Base-by-base conservation (phyloP, 768 basidiomycete genomes). In the Leccinum broughii region DNA sequence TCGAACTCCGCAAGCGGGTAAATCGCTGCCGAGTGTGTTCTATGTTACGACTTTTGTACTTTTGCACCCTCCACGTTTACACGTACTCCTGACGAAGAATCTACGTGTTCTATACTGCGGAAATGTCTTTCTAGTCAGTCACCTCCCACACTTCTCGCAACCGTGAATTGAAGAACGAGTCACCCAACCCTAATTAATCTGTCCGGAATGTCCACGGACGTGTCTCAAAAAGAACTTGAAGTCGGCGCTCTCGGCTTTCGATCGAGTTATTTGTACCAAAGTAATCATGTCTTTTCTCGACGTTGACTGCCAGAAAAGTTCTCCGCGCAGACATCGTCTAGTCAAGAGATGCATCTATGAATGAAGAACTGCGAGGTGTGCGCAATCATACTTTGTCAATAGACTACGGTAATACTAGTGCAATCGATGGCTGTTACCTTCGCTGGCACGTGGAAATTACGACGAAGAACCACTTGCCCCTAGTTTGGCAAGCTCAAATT, bases 1-100 rank as follows among this genome's bases (percentile, higher is more conserved):
- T 73, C 58, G 63, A 75, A 76, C 73, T 74, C 73, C 73, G 73
- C 66, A 55, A 60, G 66, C 70, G 73, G 41, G 68, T 64, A 58
- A 52, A 14, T 24, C 44, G 39, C 32, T 34, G 55, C 52, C 44
- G 32, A n/a, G 28, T 20, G 14, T 30, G 30, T 20, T 35, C 22
- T 24, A 20, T 32, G 26, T 9, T 2, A 30, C 32, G n/a, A 49
- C 22, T 35, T 59, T 66, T 46, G 49, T 53, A 46, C 22, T 22
- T 14, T 37, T 55, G 41, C n/a, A 17, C 15, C 26, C 9, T 51
- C 30, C 37, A 15, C 34, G 34, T 35, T 35, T 22, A 54, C 61
- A 69, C 65, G 59, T 65, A 56, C 51, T 53, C 8, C 37, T 34
- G 55, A 57, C 52, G 17, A 35, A 58, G 17, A n/a, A 35, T 28